Evolutionary conservation across 768 basidiomycete species (phyloP), one percentile per base, ranked within the genome.

Genomic region (Lepiota brunneoincarnata): DNA sequence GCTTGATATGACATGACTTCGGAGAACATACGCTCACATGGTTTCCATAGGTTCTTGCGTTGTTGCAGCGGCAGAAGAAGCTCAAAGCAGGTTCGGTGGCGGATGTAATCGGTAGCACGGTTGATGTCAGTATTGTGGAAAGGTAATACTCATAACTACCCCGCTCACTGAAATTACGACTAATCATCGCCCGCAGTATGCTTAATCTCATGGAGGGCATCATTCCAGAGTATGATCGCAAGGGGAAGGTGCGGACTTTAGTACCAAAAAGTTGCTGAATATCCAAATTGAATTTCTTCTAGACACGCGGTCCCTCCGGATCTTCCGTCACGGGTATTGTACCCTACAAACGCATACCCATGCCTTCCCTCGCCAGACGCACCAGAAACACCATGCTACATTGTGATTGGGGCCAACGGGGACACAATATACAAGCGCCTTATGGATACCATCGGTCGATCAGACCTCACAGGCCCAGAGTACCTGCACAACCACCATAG

Each of bases 81-180:
- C 66, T 55, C 7, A 64, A 56, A 47, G 75, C 24, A n/a, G 41
- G 41, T 66, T 18, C 60, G 7, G 31, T 31, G 31, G 31, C 31
- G 51, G 11, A 65, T 60, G 6, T 75, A 4, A 58, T 57, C 5
- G 75, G 86, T 2, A 76, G 75, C 47, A 83, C 77, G 0, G 86
- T 89, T n/a, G 87, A 89, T 63, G 86, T 88, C 18, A 87, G 86
- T 67, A 88, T 89, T 23, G 72, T 86, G 57, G 86, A 88, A 63
- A 87, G 86, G 86, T 78, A 44, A 61, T 23, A 9, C 41, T 40
- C 20, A 12, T 10, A 20, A 18, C 5, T 26, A 24, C 20, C 41
- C 45, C 37, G 3, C 12, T n/a, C 17, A 11, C 17, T 37, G n/a
- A 36, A 20, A 14, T 14, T 20, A 7, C 15, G 7, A 46, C 47